Evolutionary conservation across 192 early-diverging fungal genomes (phyloP).

Genomic region (Mortierella hygrophila): DNA sequence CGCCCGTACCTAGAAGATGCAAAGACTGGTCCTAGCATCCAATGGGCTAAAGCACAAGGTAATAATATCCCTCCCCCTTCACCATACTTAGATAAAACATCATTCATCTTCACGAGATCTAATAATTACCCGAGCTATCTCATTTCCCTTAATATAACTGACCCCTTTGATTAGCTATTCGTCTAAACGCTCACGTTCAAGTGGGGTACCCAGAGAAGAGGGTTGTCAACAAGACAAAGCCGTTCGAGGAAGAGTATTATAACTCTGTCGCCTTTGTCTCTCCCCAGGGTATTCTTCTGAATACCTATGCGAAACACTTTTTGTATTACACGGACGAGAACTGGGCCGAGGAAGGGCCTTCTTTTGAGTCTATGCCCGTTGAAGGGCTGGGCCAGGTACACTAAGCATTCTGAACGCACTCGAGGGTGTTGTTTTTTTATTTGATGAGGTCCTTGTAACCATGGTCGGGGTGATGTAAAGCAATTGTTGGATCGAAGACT

Average conservation of each 20-base stretch:
- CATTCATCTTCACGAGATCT: not conserved
- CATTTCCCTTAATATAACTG: not conserved
- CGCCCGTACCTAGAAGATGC: constrained; percentile 69
- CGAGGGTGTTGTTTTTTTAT: too few relatives aligned
- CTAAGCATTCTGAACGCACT: not conserved
- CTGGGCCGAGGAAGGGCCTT: constrained; percentile 81
- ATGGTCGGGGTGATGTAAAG: too few relatives aligned
- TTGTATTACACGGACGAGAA: constrained; percentile 78
- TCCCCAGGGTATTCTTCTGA: constrained; percentile 61
- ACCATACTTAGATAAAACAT: not conserved
- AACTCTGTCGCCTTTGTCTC: constrained; percentile 74
- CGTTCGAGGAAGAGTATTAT: constrained; percentile 59
- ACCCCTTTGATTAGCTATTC: constrained; percentile 52
- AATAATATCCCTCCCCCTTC: not conserved
- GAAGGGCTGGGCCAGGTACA: constrained; percentile 69
- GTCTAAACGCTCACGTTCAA: constrained; percentile 68
- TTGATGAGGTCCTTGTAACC: too few relatives aligned
- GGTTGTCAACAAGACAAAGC: constrained; percentile 6
- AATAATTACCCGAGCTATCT: not conserved
- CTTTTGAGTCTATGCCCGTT: constrained; percentile 67
- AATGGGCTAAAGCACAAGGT: constrained; percentile 77
- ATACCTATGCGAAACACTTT: constrained; percentile 78
- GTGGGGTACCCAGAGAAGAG: constrained; percentile 78
- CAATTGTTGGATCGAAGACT: too few relatives aligned
- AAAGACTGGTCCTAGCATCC: constrained; percentile 63